Evolutionary conservation across 164 flowering plant genomes (phyloP), one percentile per base, ranked within the genome.

Genomic region (Piper longum): DNA sequence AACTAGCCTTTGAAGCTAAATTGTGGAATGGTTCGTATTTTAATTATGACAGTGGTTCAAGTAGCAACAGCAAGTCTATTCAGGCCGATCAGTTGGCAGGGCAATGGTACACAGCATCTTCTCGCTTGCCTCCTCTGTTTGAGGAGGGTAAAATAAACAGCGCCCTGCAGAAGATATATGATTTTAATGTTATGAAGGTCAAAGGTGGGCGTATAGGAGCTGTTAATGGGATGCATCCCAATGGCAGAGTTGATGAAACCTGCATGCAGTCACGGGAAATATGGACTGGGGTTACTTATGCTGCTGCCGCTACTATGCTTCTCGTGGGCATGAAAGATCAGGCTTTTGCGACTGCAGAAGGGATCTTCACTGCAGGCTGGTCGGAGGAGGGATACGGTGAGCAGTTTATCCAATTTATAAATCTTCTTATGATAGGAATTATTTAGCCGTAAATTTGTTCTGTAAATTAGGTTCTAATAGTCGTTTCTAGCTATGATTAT

Each of bases 251-350:
- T 59, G 95, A 90, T 72, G 93, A 86, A 59, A 67, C 91, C 4
- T 90, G 97, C 73, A 90, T 90, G 97, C 97, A 90, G 70, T 90
- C 95, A 19, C 92, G 95, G 62, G 97, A 90, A 76, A 85, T 90
- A 62, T 90, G 97, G 97, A 76, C 93, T 11, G 95, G 97, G 63
- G 97, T 90, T 54, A 90, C 95, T 41, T 90, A 90, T 66, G 89
- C 74, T 18, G 85, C 81, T 39, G 91, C 97, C 16, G 86, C 97
- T 26, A 88, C 81, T 1, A 88, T 88, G 97, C 85, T 90, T 60
- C 83, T 76, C 68, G 75, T 85, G 43, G 93, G 89, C 41, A 82
- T 85, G 93, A 88, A 86, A 68, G 83, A 88, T 59, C 73, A 90
- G 62, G 97, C 77, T 7, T 88, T 90, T 69, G 75, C 78, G 41